A percentile compares a stretch with the other conserved stretches of the same genome.
These are phyloP conservation scores for Wickerhamomyces ciferrii DNA, from an alignment of 805 yeast species.

Conservation along the genomic window DNA sequence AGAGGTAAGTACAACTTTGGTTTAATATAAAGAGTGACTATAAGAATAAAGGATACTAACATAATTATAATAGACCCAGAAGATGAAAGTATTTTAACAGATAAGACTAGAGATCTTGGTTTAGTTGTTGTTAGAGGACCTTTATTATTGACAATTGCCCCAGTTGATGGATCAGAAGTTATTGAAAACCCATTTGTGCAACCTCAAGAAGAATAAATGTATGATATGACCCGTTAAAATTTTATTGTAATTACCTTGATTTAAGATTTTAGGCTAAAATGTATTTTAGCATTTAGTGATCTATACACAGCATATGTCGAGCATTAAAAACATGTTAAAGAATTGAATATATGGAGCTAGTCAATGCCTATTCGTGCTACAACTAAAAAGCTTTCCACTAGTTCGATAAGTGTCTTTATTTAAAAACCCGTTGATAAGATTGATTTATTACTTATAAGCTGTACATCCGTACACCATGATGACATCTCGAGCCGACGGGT, in stretches of 20 bases:
- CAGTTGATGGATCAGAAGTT: constrained; percentile 63
- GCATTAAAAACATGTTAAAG: too few species aligned
- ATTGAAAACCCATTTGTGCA: constrained; percentile 64
- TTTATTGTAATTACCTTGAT: too few species aligned
- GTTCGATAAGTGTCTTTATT: too few species aligned
- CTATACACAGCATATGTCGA: too few species aligned
- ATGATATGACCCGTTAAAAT: not conserved
- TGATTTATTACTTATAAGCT: too few species aligned
- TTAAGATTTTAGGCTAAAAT: too few species aligned
- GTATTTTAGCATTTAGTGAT: too few species aligned
- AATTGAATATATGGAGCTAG: too few species aligned
- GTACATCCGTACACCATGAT: not conserved
- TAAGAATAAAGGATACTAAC: constrained; percentile 5
- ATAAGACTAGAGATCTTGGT: constrained; percentile 64
- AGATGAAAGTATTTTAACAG: constrained; percentile 48
- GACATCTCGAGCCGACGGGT: not conserved
- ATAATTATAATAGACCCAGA: constrained; percentile 40
- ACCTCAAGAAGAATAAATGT: constrained; percentile 10
- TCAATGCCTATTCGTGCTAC: too few species aligned
- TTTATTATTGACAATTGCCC: constrained; percentile 62
- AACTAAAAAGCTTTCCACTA: too few species aligned
- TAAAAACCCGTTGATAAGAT: too few species aligned
- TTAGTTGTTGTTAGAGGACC: constrained; percentile 86
- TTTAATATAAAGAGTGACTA: not conserved
- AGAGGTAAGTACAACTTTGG: constrained; percentile 53